Evolutionary conservation across 495 filamentous ascomycete species (phyloP).

Genomic region (Darksidea phi): DNA sequence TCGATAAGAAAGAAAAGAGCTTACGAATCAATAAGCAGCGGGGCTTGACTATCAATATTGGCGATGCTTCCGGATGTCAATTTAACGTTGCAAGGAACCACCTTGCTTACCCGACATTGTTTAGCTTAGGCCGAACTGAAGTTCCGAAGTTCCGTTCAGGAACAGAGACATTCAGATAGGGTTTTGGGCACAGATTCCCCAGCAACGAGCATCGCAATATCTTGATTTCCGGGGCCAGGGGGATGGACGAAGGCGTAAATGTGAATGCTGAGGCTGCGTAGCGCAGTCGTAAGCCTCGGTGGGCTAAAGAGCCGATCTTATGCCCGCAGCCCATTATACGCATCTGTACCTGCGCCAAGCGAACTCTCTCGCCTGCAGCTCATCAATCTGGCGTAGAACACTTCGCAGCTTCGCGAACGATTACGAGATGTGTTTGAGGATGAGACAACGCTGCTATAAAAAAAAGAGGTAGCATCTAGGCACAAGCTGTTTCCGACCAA

Average conservation of each 20-base stretch:
- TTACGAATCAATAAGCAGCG: constrained; percentile 21
- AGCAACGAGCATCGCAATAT: no score
- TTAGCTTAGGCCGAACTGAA: no score
- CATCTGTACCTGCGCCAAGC: constrained; percentile 20
- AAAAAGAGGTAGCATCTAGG: constrained; percentile 7
- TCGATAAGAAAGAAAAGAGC: background rate
- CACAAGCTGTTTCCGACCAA: background rate
- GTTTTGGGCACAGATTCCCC: no score
- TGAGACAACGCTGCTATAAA: constrained; percentile 19
- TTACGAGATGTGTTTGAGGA: constrained; percentile 22
- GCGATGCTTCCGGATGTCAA: background rate
- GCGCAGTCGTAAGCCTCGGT: constrained; percentile 26
- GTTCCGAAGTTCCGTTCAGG: no score
- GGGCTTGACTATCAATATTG: background rate
- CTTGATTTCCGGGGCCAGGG: background rate
- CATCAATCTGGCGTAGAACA: background rate
- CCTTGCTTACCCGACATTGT: no score
- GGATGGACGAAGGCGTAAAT: constrained; percentile 2
- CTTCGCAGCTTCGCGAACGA: background rate
- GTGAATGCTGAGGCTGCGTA: constrained; percentile 1
- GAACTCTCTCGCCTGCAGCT: background rate
- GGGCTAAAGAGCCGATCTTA: constrained; percentile 25
- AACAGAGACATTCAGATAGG: no score
- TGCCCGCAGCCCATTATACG: constrained; percentile 4
- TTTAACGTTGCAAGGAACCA: background rate